Base-by-base conservation (phyloP, 768 basidiomycete genomes). In the Russula foetens region DNA sequence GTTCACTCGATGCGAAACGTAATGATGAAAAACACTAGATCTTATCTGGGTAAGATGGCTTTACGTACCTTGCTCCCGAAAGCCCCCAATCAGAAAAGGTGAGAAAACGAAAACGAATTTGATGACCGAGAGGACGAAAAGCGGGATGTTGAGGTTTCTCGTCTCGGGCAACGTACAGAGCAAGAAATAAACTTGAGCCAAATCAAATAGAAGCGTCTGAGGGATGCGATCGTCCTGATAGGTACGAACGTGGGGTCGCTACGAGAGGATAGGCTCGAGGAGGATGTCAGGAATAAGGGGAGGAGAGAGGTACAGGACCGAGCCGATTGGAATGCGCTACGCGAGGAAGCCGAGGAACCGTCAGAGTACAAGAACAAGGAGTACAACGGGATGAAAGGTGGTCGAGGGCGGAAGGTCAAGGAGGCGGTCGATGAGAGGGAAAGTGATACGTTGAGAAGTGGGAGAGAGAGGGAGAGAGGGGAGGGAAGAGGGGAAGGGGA, bases 381-480 rank as follows among this genome's bases (percentile, higher is more conserved):
- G 48, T 64, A 64, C 60, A 62, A 14, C 12, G 56, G n/a, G 46
- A 57, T n/a, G 43, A 44, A 62, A 35, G 15, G 58, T 23, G 51
- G 28, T 41, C 49, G 38, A 50, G 51, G 38, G 21, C 15, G 29
- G 38, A n/a, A 17, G 46, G 17, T 23, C 38, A 35, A 33, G 12
- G 31, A 28, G 28, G 17, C 44, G 46, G 28, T 7, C 53, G 43
- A 5, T 33, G 29, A 39, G 14, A n/a, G 38, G 31, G 50, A 44
- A 11, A 12, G 9, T 8, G 21, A n/a, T n/a, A n/a, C 17, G 23
- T 17, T 17, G 56, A 51, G 52, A 39, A 14, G 52, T 31, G 28
- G 29, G 28, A 24, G 38, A 38, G 53, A 53, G 24, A 24, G 39
- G 28, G 28, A 29, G 35, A 35, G 31, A 33, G 55, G 31, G 6